phyloP scores from a whole-genome alignment of 1,139 yeast species.

The Kodamaea alishanica region DNA sequence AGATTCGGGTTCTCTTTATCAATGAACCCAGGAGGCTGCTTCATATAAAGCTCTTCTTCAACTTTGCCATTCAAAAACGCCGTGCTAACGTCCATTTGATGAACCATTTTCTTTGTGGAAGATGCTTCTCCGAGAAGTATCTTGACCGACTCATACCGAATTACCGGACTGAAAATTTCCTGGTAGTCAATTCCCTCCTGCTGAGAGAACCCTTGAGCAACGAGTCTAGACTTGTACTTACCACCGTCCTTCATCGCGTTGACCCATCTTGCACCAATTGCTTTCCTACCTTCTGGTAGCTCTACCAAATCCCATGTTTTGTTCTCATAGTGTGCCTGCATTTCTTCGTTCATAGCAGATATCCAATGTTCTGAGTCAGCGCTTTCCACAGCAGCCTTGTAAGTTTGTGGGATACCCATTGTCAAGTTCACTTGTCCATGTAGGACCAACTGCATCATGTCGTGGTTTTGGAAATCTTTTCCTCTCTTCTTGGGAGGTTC shows the following conservation, averaged over 20 bases:
- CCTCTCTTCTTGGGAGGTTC: too few relatives aligned
- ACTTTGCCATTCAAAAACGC: conserved; percentile 14
- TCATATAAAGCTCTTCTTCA: conserved; percentile 7
- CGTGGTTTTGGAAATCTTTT: too few relatives aligned
- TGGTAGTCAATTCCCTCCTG: conserved; percentile 16
- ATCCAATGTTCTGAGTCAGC: too few relatives aligned
- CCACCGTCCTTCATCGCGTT: conserved; percentile 7
- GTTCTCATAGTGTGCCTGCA: too few relatives aligned
- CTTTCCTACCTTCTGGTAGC: too few relatives aligned
- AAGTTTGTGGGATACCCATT: too few relatives aligned
- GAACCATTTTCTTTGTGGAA: conserved; percentile 5
- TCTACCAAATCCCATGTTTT: neutral
- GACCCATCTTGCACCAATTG: conserved; percentile 8
- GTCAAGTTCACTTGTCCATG: too few relatives aligned
- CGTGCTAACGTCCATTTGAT: conserved; percentile 19
- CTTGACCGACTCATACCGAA: conserved; percentile 13
- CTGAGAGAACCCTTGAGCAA: conserved; percentile 17
- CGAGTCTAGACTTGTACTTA: conserved; percentile 16
- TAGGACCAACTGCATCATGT: too few relatives aligned
- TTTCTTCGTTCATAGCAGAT: too few relatives aligned
- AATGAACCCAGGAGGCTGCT: neutral
- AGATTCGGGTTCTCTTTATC: too few relatives aligned
- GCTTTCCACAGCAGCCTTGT: too few relatives aligned
- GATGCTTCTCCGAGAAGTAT: conserved; percentile 11
- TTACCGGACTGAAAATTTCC: conserved; percentile 20